Evolutionary conservation across 805 yeast genomes (phyloP).

Genomic region (Tetrapisispora taiwanensis): DNA sequence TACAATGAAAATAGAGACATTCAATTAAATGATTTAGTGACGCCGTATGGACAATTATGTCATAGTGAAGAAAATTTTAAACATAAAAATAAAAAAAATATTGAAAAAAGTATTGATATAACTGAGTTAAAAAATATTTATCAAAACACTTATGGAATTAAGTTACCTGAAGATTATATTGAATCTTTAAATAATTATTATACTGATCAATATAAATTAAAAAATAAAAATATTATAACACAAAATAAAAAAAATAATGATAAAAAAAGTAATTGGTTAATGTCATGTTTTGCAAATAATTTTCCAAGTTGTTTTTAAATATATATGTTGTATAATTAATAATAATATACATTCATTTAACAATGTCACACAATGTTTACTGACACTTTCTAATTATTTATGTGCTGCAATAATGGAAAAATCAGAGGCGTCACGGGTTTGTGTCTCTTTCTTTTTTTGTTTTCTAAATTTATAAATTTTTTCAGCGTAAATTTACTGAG

Average conservation of each 20-base stretch:
- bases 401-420: too few species aligned
- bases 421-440: too few species aligned
- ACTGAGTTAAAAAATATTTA: neutral
- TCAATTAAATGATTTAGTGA: neutral
- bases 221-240: neutral
- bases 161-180: conserved; percentile 1
- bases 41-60: neutral
- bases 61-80: too few species aligned
- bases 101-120: neutral
- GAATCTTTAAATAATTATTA: conserved; percentile 1
- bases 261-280: neutral
- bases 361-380: too few species aligned
- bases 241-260: neutral
- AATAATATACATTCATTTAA: too few species aligned
- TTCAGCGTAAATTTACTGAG: too few species aligned
- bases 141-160: neutral
- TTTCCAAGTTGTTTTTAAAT: neutral
- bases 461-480: too few species aligned
- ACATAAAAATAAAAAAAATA: neutral
- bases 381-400: too few species aligned
- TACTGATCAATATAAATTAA: neutral
- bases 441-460: too few species aligned
- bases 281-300: neutral
- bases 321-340: too few species aligned
- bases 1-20: neutral